These are phyloP conservation scores for Croton setiger DNA, from an alignment of 441 rosid species.

Conservation along the genomic window DNA sequence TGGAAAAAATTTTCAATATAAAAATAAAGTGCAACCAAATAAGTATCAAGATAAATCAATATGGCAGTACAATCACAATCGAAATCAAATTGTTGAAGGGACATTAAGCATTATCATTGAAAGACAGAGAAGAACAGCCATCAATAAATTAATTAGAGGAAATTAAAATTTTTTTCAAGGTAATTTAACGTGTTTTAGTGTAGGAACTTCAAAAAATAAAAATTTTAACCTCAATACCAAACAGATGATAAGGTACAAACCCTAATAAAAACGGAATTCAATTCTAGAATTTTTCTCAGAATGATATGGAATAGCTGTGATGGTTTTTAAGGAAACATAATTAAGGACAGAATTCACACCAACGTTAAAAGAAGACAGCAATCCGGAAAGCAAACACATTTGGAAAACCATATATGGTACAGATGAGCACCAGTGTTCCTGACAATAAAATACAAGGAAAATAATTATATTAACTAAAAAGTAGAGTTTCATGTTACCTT, in stretches of 20 bases:
- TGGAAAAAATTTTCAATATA: neutral
- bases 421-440: neutral
- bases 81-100: neutral
- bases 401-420: neutral
- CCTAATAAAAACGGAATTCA: neutral
- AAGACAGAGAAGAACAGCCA: neutral
- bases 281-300: neutral
- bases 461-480: slow-evolving; percentile 1
- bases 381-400: neutral
- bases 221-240: neutral
- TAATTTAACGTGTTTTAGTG: neutral
- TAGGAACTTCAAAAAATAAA: neutral
- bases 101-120: neutral
- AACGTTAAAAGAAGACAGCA: neutral
- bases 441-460: slow-evolving; percentile 9
- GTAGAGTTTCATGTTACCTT: slow-evolving; percentile 46
- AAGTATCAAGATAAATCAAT: neutral
- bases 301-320: neutral
- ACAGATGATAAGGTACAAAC: neutral
- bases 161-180: neutral
- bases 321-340: neutral
- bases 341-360: neutral
- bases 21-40: neutral
- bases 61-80: neutral
- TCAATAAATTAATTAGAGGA: neutral